Evolutionary conservation across 2,329 filamentous ascomycete genomes (phyloP), one percentile per base, ranked within the genome.

Genomic region (Sclerotinia subarctica): DNA sequence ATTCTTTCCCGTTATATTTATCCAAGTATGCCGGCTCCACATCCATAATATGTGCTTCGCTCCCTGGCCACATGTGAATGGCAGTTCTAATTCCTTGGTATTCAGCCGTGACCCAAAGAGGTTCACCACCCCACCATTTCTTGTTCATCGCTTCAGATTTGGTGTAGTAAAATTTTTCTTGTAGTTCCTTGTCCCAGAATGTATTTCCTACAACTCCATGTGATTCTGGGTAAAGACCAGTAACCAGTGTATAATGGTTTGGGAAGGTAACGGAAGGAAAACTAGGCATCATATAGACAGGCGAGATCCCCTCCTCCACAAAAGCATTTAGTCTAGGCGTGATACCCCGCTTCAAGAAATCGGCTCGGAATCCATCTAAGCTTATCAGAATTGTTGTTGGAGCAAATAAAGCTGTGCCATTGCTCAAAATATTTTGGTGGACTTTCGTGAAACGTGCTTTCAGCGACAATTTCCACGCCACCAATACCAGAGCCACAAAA

Each of bases 11-110:
- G 73, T 97, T 94, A 80, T 86, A 99, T 74, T 88, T 90, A 80
- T 98, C 95, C 60, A 98, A 78, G 75, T 92, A 92, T 13, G 87
- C 89, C 2, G 94, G 92, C 71, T 94, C 88, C 24, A 89, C 82
- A n/a, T 84, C 82, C 17, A 87, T 83, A 70, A 96, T 90, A 77
- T 93, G 89, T 7, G 94, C 94, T 80, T 99, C 95, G 54, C 92
- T 96, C 2, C 95, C 95, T 1, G 95, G 95, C 95, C 95, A 99
- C 95, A 99, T 99, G 78, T 99, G 95, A 35, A 99, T 88, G 0
- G 93, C 95, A 42, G 89, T 88, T 68, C 87, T 86, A 44, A 96
- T 83, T 7, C 90, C 90, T 73, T 93, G 90, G 68, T 86, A 87
- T 81, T 98, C 95, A 6, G 94, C 94, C 1, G 94, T 96, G 35